Conservation (phyloP, 305 asterid species). For the Fraxinus nigra region DNA sequence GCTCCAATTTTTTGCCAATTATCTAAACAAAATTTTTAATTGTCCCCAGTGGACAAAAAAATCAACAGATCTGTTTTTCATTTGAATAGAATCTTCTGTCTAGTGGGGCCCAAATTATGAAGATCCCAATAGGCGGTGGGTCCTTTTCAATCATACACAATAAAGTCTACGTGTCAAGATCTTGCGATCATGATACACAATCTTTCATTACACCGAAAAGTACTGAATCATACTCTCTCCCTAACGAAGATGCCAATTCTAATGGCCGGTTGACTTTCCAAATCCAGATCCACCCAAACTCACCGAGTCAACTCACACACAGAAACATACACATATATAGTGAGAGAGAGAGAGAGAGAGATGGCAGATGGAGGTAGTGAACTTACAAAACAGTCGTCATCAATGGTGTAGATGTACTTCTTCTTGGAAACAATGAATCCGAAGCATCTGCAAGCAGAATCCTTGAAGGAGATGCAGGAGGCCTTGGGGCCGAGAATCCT, state of each 20-base stretch:
- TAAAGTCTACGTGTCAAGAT: slow-evolving; percentile 19
- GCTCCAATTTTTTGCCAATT: neutral
- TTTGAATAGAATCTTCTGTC: neutral
- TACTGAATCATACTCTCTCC: neutral
- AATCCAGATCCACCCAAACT: slow-evolving; percentile 28
- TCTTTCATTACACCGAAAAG: slow-evolving; percentile 4
- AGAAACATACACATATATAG: neutral
- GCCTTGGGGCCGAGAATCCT: slow-evolving; percentile 58
- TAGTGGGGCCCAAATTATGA: neutral
- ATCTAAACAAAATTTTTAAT: neutral
- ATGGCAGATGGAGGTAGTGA: too few relatives aligned
- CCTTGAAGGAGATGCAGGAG: slow-evolving; percentile 60
- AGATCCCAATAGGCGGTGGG: neutral
- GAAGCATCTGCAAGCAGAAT: slow-evolving; percentile 58
- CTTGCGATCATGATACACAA: slow-evolving; percentile 7
- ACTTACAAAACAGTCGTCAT: slow-evolving; percentile 63
- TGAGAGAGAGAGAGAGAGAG: too few relatives aligned
- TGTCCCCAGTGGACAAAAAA: neutral
- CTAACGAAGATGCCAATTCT: slow-evolving; percentile 22
- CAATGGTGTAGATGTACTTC: slow-evolving; percentile 62
- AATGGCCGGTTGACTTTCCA: slow-evolving; percentile 29
- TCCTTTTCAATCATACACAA: neutral
- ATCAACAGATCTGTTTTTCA: neutral
- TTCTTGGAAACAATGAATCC: slow-evolving; percentile 56
- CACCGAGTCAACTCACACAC: slow-evolving; percentile 15